Base-by-base conservation (phyloP, 2,329 filamentous ascomycete genomes). In the Anisogramma anomala region DNA sequence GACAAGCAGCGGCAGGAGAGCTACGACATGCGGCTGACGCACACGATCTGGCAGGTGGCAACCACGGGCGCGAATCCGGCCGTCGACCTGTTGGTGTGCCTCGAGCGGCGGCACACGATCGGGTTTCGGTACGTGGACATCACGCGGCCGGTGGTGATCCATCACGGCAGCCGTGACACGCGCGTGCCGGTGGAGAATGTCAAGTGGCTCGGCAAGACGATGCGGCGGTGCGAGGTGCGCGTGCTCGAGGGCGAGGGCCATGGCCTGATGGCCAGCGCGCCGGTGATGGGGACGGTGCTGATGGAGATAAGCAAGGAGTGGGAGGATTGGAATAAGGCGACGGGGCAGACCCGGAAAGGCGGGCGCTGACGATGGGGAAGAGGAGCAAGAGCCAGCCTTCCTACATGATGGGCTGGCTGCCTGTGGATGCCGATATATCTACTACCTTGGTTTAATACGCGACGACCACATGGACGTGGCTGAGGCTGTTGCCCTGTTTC, bases 41-140 rank as follows among this genome's bases (percentile, higher is more conserved):
- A 94, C 52, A 81, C 84, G 9, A 96, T 95, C 50, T 98, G 91
- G 91, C 82, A 89, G 45, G 71, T 93, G 14, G 87, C 91, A 1
- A 96, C 89, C 0, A 82, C 81, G 1, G 83, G 88, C 36, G 87
- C 88, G 2, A 96, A 98, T 56, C 91, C 91, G 0, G 89, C 91
- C 1, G 85, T 94, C 0, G 91, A 98, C 59, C 66, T 98, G 14
- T 68, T 98, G 1, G 84, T 95, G 5, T 98, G 91, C 56, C 70
- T 98, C 2, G 91, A 98, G 60, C 78, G 91, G 17, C 76, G 84
- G 20, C 86, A 94, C 53, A 79, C 84, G 0, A 94, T 98, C 52
- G 91, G 91, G 0, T 98, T 98, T 64, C 79, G 88, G 36, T 98
- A 98, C 56, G 89, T 94, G 14, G 91, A 98, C 57, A 94, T 98